Conservation (phyloP, 345 rosid species). For the Acer yangbiense region DNA sequence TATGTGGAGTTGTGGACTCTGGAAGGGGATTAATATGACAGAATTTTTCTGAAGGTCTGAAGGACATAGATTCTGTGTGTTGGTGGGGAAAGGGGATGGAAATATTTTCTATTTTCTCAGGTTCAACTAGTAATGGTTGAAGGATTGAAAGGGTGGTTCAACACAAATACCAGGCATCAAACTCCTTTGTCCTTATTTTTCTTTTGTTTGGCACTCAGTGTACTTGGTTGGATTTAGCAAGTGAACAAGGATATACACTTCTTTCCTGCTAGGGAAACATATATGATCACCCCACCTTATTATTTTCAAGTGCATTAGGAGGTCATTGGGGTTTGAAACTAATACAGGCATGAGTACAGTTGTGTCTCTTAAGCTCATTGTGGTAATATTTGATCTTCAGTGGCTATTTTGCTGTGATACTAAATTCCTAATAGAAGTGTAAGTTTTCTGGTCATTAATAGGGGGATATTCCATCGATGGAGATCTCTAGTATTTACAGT, state of each 20-base stretch:
- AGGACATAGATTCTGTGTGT: too few species aligned
- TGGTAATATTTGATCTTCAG: background rate
- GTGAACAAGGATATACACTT: background rate
- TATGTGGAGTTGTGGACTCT: too few species aligned
- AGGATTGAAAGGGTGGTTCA: background rate
- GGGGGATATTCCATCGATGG: background rate
- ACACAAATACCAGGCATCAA: background rate
- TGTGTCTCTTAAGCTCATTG: too few species aligned
- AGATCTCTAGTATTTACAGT: too few species aligned
- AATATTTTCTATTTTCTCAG: too few species aligned
- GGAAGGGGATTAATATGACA: too few species aligned
- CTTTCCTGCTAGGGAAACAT: slow-evolving; percentile 5
- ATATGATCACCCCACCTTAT: background rate
- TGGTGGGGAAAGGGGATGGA: too few species aligned
- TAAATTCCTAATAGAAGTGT: background rate
- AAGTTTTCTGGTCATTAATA: background rate
- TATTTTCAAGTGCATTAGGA: background rate
- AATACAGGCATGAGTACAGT: too few species aligned
- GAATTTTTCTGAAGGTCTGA: too few species aligned
- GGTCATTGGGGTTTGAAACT: too few species aligned
- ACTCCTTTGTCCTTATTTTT: background rate
- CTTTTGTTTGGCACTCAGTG: background rate
- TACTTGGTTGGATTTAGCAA: background rate
- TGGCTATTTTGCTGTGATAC: background rate
- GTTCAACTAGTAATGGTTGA: too few species aligned